Percentiles rank a stretch among this genome's conserved stretches.
Conservation (phyloP, 139 green algal genomes). For the Ettlia oleoabundans region DNA sequence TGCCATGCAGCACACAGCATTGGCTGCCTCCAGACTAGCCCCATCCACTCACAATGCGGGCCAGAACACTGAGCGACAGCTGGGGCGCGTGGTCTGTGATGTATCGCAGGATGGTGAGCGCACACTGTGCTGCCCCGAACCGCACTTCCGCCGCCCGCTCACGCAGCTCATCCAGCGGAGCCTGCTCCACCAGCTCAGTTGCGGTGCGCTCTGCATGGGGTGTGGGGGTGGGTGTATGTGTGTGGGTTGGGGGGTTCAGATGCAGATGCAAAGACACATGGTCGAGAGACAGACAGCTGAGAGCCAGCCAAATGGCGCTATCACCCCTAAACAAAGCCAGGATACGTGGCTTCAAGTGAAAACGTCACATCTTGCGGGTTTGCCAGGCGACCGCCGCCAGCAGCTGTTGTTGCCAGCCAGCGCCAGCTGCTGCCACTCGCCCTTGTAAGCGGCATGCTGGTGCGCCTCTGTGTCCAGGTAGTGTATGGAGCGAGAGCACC, state of each 20-base stretch:
- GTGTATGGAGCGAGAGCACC: conserved; percentile 74
- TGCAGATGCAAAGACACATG: no score
- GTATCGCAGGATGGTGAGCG: conserved; percentile 81
- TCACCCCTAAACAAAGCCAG: no score
- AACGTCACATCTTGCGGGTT: no score
- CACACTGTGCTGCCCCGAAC: conserved; percentile 69
- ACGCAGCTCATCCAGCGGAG: conserved; percentile 67
- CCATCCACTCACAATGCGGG: conserved; percentile 40
- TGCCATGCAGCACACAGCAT: neutral
- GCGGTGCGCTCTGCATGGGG: conserved; percentile 35
- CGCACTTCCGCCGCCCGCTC: conserved; percentile 65
- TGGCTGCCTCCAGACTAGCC: neutral
- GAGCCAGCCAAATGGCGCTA: no score
- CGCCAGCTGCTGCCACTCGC: neutral
- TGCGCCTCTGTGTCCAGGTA: conserved; percentile 61
- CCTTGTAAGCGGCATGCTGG: conserved; percentile 9
- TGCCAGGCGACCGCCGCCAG: no score
- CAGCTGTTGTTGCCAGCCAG: no score
- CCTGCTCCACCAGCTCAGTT: conserved; percentile 56
- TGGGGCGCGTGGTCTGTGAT: conserved; percentile 72
- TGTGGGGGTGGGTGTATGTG: neutral
- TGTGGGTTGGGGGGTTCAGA: no score
- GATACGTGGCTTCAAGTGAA: no score
- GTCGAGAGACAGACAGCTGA: no score
- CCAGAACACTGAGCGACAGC: conserved; percentile 73